Conservation (phyloP, 2,329 filamentous ascomycete genomes). For the Trichophyton schoenleinii region DNA sequence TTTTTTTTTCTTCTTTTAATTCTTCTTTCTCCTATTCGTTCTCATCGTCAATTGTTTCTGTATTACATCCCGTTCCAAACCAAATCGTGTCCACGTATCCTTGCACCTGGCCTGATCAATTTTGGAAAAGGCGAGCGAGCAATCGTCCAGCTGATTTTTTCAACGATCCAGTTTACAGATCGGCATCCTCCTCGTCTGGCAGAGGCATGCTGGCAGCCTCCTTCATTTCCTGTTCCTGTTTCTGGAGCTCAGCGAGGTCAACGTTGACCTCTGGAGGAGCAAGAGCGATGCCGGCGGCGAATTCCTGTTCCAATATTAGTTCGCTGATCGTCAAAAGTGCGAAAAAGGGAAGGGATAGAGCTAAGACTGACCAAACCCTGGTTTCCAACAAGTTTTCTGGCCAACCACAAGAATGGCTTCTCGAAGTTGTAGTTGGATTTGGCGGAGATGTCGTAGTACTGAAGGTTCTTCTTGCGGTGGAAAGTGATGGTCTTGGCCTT, state of each 20-base stretch:
- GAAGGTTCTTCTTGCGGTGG: constrained; percentile 99
- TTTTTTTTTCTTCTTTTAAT: neutral
- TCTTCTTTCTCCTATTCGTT: neutral
- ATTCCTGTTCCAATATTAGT: constrained; percentile 52
- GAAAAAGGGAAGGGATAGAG: constrained; percentile 8
- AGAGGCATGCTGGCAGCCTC: constrained; percentile 70
- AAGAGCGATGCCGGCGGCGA: constrained; percentile 87
- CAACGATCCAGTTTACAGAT: constrained; percentile 29
- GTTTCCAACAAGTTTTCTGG: constrained; percentile 97
- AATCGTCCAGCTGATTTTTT: neutral
- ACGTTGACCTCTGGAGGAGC: constrained; percentile 86
- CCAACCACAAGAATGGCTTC: constrained; percentile 98
- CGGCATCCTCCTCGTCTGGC: constrained; percentile 82
- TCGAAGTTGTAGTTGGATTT: constrained; percentile 95
- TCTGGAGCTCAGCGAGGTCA: constrained; percentile 65
- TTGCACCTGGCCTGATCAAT: neutral
- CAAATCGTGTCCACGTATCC: neutral
- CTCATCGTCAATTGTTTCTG: constrained; percentile 1
- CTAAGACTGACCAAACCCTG: constrained; percentile 54
- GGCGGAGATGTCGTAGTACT: constrained; percentile 98
- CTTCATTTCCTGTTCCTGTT: constrained; percentile 83
- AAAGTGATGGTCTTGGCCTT: constrained; percentile 99
- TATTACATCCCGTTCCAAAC: constrained; percentile 1
- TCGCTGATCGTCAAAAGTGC: constrained; percentile 9
- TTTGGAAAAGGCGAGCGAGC: neutral